Percentiles rank a stretch among this genome's conserved stretches.
These are phyloP conservation scores for Russula lepida DNA, from an alignment of 768 basidiomycete species.

Conservation along the genomic window DNA sequence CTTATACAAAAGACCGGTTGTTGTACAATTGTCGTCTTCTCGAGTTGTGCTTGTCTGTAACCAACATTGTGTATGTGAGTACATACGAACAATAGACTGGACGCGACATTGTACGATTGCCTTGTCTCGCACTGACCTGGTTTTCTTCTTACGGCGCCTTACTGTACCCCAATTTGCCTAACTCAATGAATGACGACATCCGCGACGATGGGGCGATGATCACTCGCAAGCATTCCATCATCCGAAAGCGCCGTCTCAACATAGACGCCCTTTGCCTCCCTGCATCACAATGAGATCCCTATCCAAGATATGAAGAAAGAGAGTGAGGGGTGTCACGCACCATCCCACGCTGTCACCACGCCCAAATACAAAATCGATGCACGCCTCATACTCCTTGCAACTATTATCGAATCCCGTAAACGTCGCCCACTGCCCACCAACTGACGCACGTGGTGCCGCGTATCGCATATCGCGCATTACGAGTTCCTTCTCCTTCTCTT, in stretches of 20 bases:
- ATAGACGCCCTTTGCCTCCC: conserved; percentile 1
- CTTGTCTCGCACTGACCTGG: background rate
- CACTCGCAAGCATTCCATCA: conserved; percentile 44
- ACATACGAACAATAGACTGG: background rate
- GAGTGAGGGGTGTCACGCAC: conserved; percentile 27
- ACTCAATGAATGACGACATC: conserved; percentile 27
- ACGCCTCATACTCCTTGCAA: conserved; percentile 32
- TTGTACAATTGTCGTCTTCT: background rate
- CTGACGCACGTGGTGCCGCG: conserved; percentile 32
- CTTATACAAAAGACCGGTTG: background rate
- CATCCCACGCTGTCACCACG: conserved; percentile 36
- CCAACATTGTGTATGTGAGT: background rate
- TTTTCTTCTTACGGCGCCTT: background rate
- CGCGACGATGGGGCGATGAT: conserved; percentile 47
- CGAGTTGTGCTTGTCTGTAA: background rate
- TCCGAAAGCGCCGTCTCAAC: background rate
- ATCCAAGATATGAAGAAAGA: background rate
- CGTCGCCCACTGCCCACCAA: conserved; percentile 42
- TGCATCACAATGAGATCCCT: background rate
- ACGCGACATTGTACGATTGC: background rate
- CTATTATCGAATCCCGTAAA: conserved; percentile 42
- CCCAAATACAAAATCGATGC: conserved; percentile 50
- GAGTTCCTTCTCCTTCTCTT: background rate
- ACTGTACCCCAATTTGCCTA: background rate
- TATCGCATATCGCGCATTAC: conserved; percentile 39